These are phyloP conservation scores for Fusarium avenaceum DNA, from an alignment of 2,329 filamentous ascomycete species.

Conservation along the genomic window DNA sequence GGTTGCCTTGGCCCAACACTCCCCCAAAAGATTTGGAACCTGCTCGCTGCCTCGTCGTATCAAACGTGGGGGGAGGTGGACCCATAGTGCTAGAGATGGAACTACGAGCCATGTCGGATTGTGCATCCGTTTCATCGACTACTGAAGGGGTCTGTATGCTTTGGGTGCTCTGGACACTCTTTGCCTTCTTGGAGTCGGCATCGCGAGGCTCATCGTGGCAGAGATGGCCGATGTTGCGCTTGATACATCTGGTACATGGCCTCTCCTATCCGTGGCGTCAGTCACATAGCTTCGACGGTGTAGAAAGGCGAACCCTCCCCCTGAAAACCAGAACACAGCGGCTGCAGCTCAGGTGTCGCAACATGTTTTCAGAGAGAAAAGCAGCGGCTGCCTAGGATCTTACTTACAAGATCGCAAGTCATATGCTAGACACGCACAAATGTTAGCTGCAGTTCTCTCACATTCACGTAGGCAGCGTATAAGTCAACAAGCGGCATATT, in stretches of 20 bases:
- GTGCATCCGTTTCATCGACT: slow-evolving; percentile 72
- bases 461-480: slow-evolving; percentile 32
- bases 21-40: slow-evolving; percentile 60
- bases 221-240: slow-evolving; percentile 97
- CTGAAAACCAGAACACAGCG: slow-evolving; percentile 21
- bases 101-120: slow-evolving; percentile 64
- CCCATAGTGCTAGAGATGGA: slow-evolving; percentile 71
- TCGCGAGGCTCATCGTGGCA: slow-evolving; percentile 98
- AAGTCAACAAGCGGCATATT: slow-evolving; percentile 21
- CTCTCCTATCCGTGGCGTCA: slow-evolving; percentile 75
- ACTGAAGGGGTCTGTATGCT: slow-evolving; percentile 62
- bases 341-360: slow-evolving; percentile 23
- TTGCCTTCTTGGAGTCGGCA: slow-evolving; percentile 81
- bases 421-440: slow-evolving; percentile 74
- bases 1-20: slow-evolving; percentile 63
- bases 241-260: slow-evolving; percentile 97
- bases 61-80: slow-evolving; percentile 61
- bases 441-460: slow-evolving; percentile 47
- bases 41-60: slow-evolving; percentile 52
- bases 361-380: slow-evolving; percentile 42
- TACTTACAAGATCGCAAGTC: slow-evolving; percentile 90
- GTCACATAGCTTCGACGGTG: slow-evolving; percentile 36
- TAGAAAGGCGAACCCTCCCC: slow-evolving; percentile 31
- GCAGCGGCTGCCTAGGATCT: slow-evolving; percentile 31
- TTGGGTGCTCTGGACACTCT: slow-evolving; percentile 64